A percentile compares a stretch with the other conserved stretches of the same genome.
These are phyloP conservation scores for Elongisporangium anandrum DNA, from an alignment of 352 stramenopile genomes.

Conservation along the genomic window DNA sequence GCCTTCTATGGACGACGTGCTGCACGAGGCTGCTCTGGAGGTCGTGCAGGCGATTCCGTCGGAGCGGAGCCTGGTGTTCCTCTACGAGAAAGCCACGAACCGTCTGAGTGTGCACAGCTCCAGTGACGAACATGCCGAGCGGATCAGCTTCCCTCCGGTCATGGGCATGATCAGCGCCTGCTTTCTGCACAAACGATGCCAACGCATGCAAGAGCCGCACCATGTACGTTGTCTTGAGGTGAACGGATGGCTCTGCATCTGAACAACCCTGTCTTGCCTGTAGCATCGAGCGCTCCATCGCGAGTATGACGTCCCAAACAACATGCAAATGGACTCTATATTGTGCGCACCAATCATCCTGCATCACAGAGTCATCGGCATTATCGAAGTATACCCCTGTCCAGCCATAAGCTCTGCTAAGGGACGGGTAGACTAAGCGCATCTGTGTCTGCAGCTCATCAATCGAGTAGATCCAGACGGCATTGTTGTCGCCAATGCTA, in stretches of 20 bases:
- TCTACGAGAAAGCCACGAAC: slow-evolving; percentile 50
- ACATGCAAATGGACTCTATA: slow-evolving; percentile 48
- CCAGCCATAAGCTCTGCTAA: not conserved
- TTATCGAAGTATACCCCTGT: slow-evolving; percentile 37
- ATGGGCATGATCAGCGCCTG: slow-evolving; percentile 53
- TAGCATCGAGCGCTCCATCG: slow-evolving; percentile 54
- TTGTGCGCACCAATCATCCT: slow-evolving; percentile 50
- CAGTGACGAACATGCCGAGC: not conserved
- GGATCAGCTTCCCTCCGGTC: slow-evolving; percentile 41
- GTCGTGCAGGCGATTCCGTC: slow-evolving; percentile 30
- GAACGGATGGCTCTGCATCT: not conserved
- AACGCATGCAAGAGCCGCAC: slow-evolving; percentile 56
- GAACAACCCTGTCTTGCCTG: not conserved
- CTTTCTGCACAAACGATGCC: slow-evolving; percentile 49
- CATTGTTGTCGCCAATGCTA: not conserved
- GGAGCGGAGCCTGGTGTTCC: slow-evolving; percentile 45
- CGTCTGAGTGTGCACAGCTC: slow-evolving; percentile 25
- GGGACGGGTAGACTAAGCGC: too few species aligned
- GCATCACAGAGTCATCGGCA: slow-evolving; percentile 44
- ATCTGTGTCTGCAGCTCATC: slow-evolving; percentile 24
- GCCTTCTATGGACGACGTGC: slow-evolving; percentile 11
- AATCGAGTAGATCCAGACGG: slow-evolving; percentile 39
- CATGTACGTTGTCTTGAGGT: slow-evolving; percentile 12
- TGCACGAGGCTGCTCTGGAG: slow-evolving; percentile 31
- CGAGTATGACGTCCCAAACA: slow-evolving; percentile 54